Evolutionary conservation across 2,329 filamentous ascomycete species (phyloP).

Genomic region (Penicillium sp.): DNA sequence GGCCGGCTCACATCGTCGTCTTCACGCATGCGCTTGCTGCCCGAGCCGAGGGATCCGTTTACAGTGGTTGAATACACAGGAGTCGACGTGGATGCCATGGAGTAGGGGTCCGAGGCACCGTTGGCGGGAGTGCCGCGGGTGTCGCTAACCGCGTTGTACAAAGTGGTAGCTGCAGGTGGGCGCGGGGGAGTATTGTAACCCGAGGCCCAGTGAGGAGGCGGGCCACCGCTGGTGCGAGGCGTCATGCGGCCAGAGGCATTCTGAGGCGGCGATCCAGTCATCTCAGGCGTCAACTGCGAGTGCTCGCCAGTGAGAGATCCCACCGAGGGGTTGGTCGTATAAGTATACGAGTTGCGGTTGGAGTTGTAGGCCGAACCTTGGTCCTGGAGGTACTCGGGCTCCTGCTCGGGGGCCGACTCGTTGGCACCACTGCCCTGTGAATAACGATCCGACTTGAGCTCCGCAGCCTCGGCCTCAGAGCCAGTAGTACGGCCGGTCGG

Average conservation of each 20-base stretch:
- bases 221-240: constrained; percentile 68
- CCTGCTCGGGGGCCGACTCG: constrained; percentile 64
- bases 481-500: constrained; percentile 60
- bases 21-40: constrained; percentile 58
- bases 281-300: constrained; percentile 71
- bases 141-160: constrained; percentile 86
- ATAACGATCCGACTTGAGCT: constrained; percentile 65
- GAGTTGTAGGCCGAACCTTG: constrained; percentile 66
- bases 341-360: constrained; percentile 70
- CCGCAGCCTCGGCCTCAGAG: constrained; percentile 57
- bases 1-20: constrained; percentile 62
- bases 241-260: constrained; percentile 78
- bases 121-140: constrained; percentile 62
- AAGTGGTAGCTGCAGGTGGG: constrained; percentile 63
- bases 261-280: constrained; percentile 78
- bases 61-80: constrained; percentile 51
- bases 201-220: constrained; percentile 67
- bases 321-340: constrained; percentile 62
- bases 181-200: constrained; percentile 78
- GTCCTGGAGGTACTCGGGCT: constrained; percentile 79
- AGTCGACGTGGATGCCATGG: constrained; percentile 60
- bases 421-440: constrained; percentile 56
- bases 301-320: constrained; percentile 65
- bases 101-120: constrained; percentile 66
- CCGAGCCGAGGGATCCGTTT: constrained; percentile 57